Evolutionary conservation across 805 yeast species (phyloP), one percentile per base, ranked within the genome.

Genomic region (Saturnispora serradocipensis): DNA sequence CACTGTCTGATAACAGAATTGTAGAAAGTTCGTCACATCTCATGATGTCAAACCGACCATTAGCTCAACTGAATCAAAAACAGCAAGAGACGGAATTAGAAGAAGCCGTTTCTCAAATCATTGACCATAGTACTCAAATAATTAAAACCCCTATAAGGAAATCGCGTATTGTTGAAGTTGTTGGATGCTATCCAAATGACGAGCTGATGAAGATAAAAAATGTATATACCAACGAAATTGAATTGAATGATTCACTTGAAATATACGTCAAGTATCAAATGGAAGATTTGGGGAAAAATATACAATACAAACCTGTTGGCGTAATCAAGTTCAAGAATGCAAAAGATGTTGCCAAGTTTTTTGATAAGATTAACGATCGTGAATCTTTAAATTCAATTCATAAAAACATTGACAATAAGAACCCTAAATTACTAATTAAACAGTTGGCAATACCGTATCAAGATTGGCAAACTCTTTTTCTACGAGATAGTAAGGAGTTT

Each of bases 161-260:
- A 20, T 38, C 42, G 9, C 42, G 42, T 3, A 46, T 43, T 20
- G 54, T 45, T 15, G 16, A 28, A 3, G 45, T 53, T 5, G 48
- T 47, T 34, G 56, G 55, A 11, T 52, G 28, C 27, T 52, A 49
- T 16, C 57, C 57, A 11, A 52, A 28, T 18, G 47, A 43, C 4
- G 53, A 51, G 8, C 32, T 48, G 8, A 25, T 53, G 20, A 27
- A 53, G 6, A 27, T 52, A 1, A 43, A 39, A 13, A 50, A 48
- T 30, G 22, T 45, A 8, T 15, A 27, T 5, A 51, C 53, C 5
- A 50, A 38, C 8, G 34, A 50, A 28, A 42, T 43, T 8, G 47
- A 45, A 18, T n/a, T 52, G 3, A 43, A 45, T 25, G 54, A 56
- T 40, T 34, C 53, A 7, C 50, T 56, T 34, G 58, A 56, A 30